Evolutionary conservation across 108 stramenopile genomes (phyloP).

Genomic region (Bacterosira constricta): DNA sequence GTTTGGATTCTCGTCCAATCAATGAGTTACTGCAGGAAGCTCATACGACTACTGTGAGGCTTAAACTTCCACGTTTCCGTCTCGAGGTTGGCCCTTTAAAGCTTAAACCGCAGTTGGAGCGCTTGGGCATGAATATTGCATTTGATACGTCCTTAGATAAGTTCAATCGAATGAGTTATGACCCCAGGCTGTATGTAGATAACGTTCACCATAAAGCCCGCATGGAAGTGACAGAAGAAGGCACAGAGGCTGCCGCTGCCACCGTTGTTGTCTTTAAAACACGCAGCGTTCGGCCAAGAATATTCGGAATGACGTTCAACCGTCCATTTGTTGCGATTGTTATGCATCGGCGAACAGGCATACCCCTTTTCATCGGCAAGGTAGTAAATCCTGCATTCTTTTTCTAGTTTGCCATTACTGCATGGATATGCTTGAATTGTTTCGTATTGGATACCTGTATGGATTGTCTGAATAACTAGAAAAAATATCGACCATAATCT

Average conservation of each 20-base stretch:
- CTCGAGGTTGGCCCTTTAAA: conserved; percentile 14
- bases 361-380: conserved; percentile 33
- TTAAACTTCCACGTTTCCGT: conserved; percentile 32
- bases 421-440: too few species aligned
- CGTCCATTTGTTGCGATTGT: conserved; percentile 40
- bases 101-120: conserved; percentile 7
- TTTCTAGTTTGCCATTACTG: too few species aligned
- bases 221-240: conserved; percentile 45
- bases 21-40: conserved; percentile 16
- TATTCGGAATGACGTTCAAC: conserved; percentile 19
- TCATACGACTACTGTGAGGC: not conserved
- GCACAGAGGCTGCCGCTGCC: conserved; percentile 38
- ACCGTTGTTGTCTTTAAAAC: conserved; percentile 16
- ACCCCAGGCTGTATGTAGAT: conserved; percentile 20
- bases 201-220: conserved; percentile 26
- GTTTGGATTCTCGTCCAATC: conserved; percentile 3
- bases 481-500: too few species aligned
- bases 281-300: not conserved
- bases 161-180: conserved; percentile 25
- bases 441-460: too few species aligned
- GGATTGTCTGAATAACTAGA: too few species aligned
- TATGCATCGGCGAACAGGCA: conserved; percentile 20
- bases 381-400: conserved; percentile 30
- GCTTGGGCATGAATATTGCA: conserved; percentile 24
- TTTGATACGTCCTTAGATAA: conserved; percentile 4